These are phyloP conservation scores for Diplodia sapinea DNA, from an alignment of 2,329 filamentous ascomycete species.

Conservation along the genomic window DNA sequence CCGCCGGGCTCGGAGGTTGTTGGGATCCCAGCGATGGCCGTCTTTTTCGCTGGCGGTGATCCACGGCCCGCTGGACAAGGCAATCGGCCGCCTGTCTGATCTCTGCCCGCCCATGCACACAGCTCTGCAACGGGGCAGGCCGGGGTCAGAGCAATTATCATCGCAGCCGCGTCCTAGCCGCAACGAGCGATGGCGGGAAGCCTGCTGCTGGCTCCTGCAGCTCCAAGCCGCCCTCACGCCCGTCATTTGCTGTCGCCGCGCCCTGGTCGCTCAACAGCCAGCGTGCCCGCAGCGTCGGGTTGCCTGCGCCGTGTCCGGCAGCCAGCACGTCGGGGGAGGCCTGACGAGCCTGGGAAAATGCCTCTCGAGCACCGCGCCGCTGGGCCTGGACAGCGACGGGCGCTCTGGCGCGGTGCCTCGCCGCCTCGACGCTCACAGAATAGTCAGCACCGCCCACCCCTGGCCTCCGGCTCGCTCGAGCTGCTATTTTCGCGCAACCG, in stretches of 20 bases:
- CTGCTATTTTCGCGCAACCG: constrained; percentile 24
- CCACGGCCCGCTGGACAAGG: constrained; percentile 11
- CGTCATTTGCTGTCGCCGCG: constrained; percentile 9
- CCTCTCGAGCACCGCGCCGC: no score
- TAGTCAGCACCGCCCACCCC: background rate
- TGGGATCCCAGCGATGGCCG: constrained; percentile 18
- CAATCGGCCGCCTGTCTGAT: background rate
- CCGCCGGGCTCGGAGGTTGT: constrained; percentile 20
- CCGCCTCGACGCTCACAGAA: background rate
- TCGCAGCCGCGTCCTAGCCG: constrained; percentile 20
- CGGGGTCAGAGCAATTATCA: background rate
- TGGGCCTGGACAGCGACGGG: no score
- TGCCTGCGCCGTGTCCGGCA: constrained; percentile 4
- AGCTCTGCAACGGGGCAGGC: background rate
- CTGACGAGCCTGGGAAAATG: background rate
- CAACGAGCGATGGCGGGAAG: constrained; percentile 11
- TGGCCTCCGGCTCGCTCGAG: background rate
- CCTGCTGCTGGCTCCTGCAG: background rate
- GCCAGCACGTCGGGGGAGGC: constrained; percentile 6
- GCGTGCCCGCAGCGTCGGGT: constrained; percentile 8
- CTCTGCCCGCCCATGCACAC: background rate
- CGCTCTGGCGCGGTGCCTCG: constrained; percentile 3
- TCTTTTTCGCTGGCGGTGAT: constrained; percentile 17
- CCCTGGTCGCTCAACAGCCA: constrained; percentile 22
- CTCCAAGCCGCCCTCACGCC: constrained; percentile 8